Evolutionary conservation across 2,329 filamentous ascomycete genomes (phyloP).

Genomic region (Ophiostoma ips): DNA sequence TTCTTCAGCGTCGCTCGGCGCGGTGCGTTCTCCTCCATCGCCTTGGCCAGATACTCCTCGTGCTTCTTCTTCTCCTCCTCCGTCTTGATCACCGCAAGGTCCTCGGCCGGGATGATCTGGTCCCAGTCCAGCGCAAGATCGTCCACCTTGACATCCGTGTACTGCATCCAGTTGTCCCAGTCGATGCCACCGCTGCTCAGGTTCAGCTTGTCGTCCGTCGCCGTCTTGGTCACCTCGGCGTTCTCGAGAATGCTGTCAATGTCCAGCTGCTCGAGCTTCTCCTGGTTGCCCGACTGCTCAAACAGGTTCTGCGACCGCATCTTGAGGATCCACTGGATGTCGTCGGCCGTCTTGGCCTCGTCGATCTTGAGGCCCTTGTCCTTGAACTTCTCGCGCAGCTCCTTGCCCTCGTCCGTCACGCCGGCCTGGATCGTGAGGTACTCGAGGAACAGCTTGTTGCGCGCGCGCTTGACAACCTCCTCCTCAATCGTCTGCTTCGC

Average conservation of each 20-base stretch:
- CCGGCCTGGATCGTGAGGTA: conserved; percentile 95
- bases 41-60: conserved; percentile 66
- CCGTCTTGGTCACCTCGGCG: conserved; percentile 91
- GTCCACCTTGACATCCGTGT: conserved; percentile 94
- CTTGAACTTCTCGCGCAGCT: conserved; percentile 58
- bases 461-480: conserved; percentile 87
- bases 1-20: conserved; percentile 55
- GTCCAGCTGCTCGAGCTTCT: conserved; percentile 90
- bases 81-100: conserved; percentile 76
- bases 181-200: conserved; percentile 76
- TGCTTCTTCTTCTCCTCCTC: conserved; percentile 78
- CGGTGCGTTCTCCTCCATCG: conserved; percentile 75
- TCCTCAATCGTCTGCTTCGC: conserved; percentile 98
- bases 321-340: conserved; percentile 93
- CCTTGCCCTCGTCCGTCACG: conserved; percentile 87
- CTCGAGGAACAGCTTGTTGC: conserved; percentile 94
- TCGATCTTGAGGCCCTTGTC: conserved; percentile 61
- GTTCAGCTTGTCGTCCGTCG: conserved; percentile 81
- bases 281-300: conserved; percentile 90
- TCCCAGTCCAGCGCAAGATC: conserved; percentile 76
- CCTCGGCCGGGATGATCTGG: conserved; percentile 90
- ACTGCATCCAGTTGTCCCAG: conserved; percentile 92
- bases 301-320: conserved; percentile 99
- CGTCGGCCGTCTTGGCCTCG: conserved; percentile 81
- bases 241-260: conserved; percentile 96